These are phyloP conservation scores for Inga laurina DNA, from an alignment of 306 rosid genomes.

Conservation along the genomic window DNA sequence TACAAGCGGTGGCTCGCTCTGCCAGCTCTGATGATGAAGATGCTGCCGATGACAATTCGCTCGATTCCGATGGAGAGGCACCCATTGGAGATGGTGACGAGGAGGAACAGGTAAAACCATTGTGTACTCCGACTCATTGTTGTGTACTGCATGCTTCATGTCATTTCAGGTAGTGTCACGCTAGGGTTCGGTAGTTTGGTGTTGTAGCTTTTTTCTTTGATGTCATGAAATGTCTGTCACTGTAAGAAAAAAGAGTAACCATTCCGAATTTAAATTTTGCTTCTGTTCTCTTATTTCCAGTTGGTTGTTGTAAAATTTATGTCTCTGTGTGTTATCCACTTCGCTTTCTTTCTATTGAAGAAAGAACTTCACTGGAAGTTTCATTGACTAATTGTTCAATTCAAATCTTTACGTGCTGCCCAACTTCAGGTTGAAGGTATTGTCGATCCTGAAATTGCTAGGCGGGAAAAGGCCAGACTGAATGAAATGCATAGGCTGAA, in stretches of 20 bases:
- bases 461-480: constrained; percentile 86
- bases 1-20: constrained; percentile 86
- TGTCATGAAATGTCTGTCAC: neutral
- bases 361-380: neutral
- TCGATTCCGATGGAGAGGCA: constrained; percentile 2
- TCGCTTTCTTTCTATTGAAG: neutral
- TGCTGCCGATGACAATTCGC: constrained; percentile 39
- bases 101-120: constrained; percentile 56
- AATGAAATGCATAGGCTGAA: constrained; percentile 72
- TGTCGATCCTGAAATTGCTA: constrained; percentile 56
- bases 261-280: neutral
- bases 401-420: neutral
- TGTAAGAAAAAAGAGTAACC: neutral
- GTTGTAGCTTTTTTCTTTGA: neutral
- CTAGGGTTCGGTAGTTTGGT: constrained; percentile 41
- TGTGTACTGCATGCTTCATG: neutral
- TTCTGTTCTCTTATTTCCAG: neutral
- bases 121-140: neutral
- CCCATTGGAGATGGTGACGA: constrained; percentile 44
- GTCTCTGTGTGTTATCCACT: too few relatives aligned
- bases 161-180: neutral
- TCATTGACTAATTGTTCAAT: neutral
- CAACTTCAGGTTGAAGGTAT: constrained; percentile 46
- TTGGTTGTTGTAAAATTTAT: neutral
- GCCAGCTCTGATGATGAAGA: constrained; percentile 74